phyloP scores from a whole-genome alignment of 371 early-diverging fungal genomes.

The Rhizomucor miehei region DNA sequence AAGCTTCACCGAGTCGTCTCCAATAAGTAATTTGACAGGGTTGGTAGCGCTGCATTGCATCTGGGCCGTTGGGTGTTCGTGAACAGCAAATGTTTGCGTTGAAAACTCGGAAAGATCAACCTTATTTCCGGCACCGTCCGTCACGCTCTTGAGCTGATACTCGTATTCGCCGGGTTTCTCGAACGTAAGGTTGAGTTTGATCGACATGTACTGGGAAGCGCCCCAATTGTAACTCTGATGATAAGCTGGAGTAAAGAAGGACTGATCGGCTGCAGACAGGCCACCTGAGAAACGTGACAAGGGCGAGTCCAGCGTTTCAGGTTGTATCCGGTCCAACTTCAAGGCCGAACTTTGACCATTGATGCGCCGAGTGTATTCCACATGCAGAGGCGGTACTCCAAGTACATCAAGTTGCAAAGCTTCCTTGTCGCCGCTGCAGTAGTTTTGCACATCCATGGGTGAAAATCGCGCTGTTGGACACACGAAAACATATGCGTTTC shows the following conservation, averaged over 20 bases:
- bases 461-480: slow-evolving; percentile 39
- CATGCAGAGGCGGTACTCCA: slow-evolving; percentile 42
- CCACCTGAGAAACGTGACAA: slow-evolving; percentile 20
- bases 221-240: slow-evolving; percentile 33
- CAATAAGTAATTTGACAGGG: slow-evolving; percentile 37
- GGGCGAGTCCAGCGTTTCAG: slow-evolving; percentile 33
- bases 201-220: slow-evolving; percentile 20
- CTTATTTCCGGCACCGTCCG: slow-evolving; percentile 44
- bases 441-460: slow-evolving; percentile 15
- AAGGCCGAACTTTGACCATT: slow-evolving; percentile 8
- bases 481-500: slow-evolving; percentile 33
- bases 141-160: slow-evolving; percentile 24
- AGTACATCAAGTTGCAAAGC: slow-evolving; percentile 26
- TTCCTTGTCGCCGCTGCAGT: slow-evolving; percentile 38
- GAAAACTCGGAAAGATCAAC: slow-evolving; percentile 16
- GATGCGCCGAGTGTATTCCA: slow-evolving; percentile 27
- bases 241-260: slow-evolving; percentile 17
- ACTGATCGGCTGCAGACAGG: slow-evolving; percentile 17
- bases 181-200: slow-evolving; percentile 33
- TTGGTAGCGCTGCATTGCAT: slow-evolving; percentile 33
- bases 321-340: slow-evolving; percentile 42
- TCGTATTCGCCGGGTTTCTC: slow-evolving; percentile 21
- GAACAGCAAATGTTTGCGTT: slow-evolving; percentile 23
- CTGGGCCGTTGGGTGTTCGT: slow-evolving; percentile 31
- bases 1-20: slow-evolving; percentile 18